Base-by-base conservation (phyloP, 75 land plant genomes). In the Sequoia sempervirens region DNA sequence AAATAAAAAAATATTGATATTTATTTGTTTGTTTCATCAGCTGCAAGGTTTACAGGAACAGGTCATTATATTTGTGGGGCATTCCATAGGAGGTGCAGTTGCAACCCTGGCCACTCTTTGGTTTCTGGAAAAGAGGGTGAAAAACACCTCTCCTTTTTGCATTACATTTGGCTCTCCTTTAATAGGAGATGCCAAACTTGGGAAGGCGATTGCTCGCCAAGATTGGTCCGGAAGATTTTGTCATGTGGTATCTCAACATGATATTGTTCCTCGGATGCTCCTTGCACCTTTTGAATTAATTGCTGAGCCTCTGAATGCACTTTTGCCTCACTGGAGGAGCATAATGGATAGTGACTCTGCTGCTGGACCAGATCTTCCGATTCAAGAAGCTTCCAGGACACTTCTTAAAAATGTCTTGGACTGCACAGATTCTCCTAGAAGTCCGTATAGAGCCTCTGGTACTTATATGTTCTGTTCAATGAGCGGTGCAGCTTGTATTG, bases 121-220 rank as follows among this genome's bases (percentile, higher is more conserved):
- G 68, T 18, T 64, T 18, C 68, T 64, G 68, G 68, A 64, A 64
- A 26, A 64, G 68, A 64, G 68, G 28, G 0, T 37, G 37, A 37
- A 18, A 38, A 38, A 41, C 13, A 23, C 9, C 2, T 26, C 43
- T n/a, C 84, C 90, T 45, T 40, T 41, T 12, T 94, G 95, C 54
- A 46, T 94, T 4, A 92, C 95, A 6, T 94, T 94, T 83, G 95
- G 95, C 4, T 86, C 88, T 15, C 93, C 93, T 17, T 90, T 94
- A 7, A 82, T 94, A 0, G 93, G 93, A 43, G 89, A 92, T 70
- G 28, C 38, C 17, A 80, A 85, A 14, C 80, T 92, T 40, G 64
- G 64, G 34, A 91, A 92, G 75, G 68, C 68, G 18, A 20, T 64
- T 26, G 54, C 83, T 14, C 83, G 92, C 32, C 91, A 94, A 68